phyloP scores from a whole-genome alignment of 768 basidiomycete species.

The Amanita rimosa region DNA sequence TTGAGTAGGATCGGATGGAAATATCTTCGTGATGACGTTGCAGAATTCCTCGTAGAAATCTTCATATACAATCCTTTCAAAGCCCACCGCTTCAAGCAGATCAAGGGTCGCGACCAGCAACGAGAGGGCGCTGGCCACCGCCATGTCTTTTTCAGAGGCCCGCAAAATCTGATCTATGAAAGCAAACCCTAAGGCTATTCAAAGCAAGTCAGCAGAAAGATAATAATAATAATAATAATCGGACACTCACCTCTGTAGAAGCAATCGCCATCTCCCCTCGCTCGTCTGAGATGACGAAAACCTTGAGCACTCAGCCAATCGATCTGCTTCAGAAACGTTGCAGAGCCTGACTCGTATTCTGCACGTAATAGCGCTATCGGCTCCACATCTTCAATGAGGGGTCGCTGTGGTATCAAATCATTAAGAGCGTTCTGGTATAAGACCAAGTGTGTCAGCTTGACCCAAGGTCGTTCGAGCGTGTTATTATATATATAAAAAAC shows the following conservation, averaged over 20 bases:
- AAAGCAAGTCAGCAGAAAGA: conserved; percentile 5
- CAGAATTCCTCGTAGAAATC: conserved; percentile 65
- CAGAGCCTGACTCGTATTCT: conserved; percentile 56
- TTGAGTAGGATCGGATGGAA: conserved; percentile 23
- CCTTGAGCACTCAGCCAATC: conserved; percentile 55
- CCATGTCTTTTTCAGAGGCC: conserved; percentile 29
- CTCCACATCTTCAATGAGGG: conserved; percentile 42
- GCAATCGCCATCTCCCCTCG: conserved; percentile 83
- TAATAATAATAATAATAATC: neutral
- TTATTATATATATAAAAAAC: neutral
- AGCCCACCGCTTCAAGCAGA: conserved; percentile 45
- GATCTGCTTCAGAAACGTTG: conserved; percentile 62
- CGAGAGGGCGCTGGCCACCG: conserved; percentile 38
- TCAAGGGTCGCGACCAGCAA: conserved; percentile 36
- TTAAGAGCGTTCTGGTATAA: conserved; percentile 12
- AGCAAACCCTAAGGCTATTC: conserved; percentile 68
- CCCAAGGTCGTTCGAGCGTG: too few species aligned
- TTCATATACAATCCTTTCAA: conserved; percentile 58
- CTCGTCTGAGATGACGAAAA: conserved; percentile 55
- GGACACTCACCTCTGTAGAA: conserved; percentile 71
- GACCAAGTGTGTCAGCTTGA: neutral
- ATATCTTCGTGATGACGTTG: conserved; percentile 34
- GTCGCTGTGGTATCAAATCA: conserved; percentile 28
- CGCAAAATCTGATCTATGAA: conserved; percentile 65
- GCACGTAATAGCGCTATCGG: conserved; percentile 43